Evolutionary conservation across 768 basidiomycete genomes (phyloP), one percentile per base, ranked within the genome.

Genomic region (Daedaleopsis sinensis): DNA sequence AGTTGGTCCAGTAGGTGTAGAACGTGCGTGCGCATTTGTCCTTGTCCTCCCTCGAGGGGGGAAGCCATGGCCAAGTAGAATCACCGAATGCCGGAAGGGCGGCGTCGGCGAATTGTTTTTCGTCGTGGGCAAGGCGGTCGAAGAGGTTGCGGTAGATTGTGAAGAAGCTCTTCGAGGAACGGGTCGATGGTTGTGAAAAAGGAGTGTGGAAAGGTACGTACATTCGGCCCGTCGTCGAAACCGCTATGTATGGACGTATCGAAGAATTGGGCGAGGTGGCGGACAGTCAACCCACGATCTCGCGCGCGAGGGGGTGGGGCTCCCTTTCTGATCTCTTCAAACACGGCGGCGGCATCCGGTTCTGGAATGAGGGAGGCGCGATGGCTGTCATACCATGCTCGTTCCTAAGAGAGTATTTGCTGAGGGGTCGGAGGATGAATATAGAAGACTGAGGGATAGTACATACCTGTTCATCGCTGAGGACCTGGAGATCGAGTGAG

Each of bases 301-400:
- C 78, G 70, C 61, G 79, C 72, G 65, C 79, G 78, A 19, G 84
- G 80, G 36, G 84, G 82, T 43, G 81, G 80, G 8, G 76, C 75
- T 16, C 96, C 96, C 59, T 77, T 83, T 53, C 86, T 84, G 57
- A 98, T 89, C 68, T 94, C 91, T 63, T 97, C 89, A 67, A 94
- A 92, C 16, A 96, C 88, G 3, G 82, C 84, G 47, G 90, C 87
- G 47, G 91, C 91, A 72, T 96, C 96, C 44, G 93, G 85, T 68
- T 91, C 90, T 3, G 91, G 90, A 18, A 80, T 78, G 8, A 94
- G 80, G 24, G 91, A 90, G 32, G 90, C 87, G 59, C 89, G 87
- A 73, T 98, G 96, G 5, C 87, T 87, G 74, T 99, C 97, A 74
- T 99, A 99, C 93, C 95, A 99, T 47, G 97, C 95, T 67, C 97